Evolutionary conservation across 257 asterid genomes (phyloP).

Genomic region (Scutellaria minor): DNA sequence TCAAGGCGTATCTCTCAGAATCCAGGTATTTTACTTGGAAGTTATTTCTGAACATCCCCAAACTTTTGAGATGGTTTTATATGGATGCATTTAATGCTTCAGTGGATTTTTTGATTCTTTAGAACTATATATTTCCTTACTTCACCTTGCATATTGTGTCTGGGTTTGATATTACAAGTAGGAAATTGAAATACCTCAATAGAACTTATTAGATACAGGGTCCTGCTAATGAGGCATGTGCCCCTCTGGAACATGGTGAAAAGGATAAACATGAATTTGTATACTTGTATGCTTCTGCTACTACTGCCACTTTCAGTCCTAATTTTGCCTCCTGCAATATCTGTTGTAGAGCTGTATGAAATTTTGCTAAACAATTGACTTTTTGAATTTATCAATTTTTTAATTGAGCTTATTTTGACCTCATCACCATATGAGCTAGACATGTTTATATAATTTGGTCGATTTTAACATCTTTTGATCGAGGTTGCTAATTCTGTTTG

Average conservation of each 20-base stretch:
- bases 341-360: slow-evolving; percentile 9
- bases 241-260: neutral
- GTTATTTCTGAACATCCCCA: neutral
- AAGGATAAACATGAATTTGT: slow-evolving; percentile 6
- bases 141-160: slow-evolving; percentile 1
- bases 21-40: slow-evolving; percentile 61
- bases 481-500: slow-evolving; percentile 14
- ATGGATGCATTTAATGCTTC: slow-evolving; percentile 17
- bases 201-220: neutral
- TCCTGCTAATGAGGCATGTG: slow-evolving; percentile 5
- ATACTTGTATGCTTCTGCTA: neutral
- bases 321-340: neutral
- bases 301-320: neutral
- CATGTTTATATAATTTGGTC: neutral
- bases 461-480: slow-evolving; percentile 4
- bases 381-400: neutral
- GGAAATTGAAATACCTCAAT: slow-evolving; percentile 9
- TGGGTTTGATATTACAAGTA: slow-evolving; percentile 18
- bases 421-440: neutral
- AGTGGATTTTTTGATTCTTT: neutral
- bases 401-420: neutral
- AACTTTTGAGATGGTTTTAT: slow-evolving; percentile 2
- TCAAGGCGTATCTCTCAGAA: slow-evolving; percentile 97
- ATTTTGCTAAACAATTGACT: slow-evolving; percentile 3
- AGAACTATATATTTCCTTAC: neutral